Evolutionary conservation across 2,329 filamentous ascomycete species (phyloP), one percentile per base, ranked within the genome.

Genomic region (Rutstroemia sp.): DNA sequence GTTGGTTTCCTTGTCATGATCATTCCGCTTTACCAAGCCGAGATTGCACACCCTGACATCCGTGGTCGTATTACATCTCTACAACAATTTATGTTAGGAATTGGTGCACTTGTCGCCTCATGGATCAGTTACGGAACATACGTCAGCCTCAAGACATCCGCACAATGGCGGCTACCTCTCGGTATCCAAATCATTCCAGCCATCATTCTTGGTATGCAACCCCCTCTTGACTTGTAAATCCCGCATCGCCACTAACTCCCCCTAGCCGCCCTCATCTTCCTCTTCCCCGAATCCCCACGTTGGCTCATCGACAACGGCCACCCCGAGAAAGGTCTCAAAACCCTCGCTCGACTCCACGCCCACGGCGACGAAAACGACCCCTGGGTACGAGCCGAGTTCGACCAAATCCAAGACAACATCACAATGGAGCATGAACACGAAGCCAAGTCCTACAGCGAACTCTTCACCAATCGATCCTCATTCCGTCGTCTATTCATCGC

Each of bases 71-170:
- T 94, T 34, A 91, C 87, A 0, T 80, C 83, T 30, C 75, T 92
- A 3, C 88, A 92, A 69, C 88, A 92, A 65, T 91, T 92, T 67
- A 92, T 92, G 87, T 70, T 92, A 51, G 88, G 88, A 1, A 80
- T 92, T 27, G 89, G 89, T 56, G 75, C 87, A 16, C 78, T 94
- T 1, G 73, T 84, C 16, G 88, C 89, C 0, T 78, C 83, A 0
- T 91, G 88, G 87, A 82, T 88, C 48, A 83, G 82, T 0, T 92
- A 84, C 59, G 88, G 84, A 46, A 73, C 73, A 16, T 74, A 67
- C 39, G 34, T 68, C 21, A 58, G 61, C 3, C 58, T 68, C 38
- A 70, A 68, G 46, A 66, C 61, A 10, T 68, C 67, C 41, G 65
- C 64, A 38, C 66, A 72, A 56, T 68, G 67, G 67, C 64, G 67